Percentiles rank a stretch among this genome's conserved stretches.
phyloP scores from a whole-genome alignment of 2,329 filamentous ascomycete species.

The Fusarium napiforme region DNA sequence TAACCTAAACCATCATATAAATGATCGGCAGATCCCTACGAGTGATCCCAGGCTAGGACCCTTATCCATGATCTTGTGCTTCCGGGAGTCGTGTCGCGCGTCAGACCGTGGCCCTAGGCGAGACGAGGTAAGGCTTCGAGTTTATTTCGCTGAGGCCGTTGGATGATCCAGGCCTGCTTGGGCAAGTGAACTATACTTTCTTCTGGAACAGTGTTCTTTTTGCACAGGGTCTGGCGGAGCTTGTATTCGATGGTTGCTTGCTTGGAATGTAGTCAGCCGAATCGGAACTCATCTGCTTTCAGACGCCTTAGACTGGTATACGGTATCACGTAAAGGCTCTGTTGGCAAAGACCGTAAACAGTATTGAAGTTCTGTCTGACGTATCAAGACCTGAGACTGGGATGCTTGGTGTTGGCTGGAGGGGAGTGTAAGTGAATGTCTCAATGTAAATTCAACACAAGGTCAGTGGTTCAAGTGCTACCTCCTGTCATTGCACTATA shows the following conservation, averaged over 20 bases:
- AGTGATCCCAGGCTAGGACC: not conserved
- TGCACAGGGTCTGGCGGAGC: not conserved
- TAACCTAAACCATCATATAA: not conserved
- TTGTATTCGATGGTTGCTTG: not conserved
- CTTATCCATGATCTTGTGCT: not conserved
- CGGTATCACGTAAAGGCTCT: not conserved
- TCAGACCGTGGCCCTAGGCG: not conserved
- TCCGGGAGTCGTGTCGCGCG: constrained; percentile 1
- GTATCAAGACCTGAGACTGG: not conserved
- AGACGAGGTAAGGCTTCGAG: constrained; percentile 5
- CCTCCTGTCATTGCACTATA: not conserved
- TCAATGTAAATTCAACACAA: not conserved
- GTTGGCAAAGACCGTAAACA: not conserved
- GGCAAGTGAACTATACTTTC: not conserved
- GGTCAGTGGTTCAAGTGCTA: not conserved
- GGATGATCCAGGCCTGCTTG: not conserved
- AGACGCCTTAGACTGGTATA: not conserved
- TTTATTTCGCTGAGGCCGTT: not conserved
- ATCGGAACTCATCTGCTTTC: not conserved
- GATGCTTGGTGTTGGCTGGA: not conserved
- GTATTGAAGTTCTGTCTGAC: not conserved
- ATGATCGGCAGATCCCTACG: not conserved
- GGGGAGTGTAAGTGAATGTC: not conserved
- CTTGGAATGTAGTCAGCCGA: not conserved
- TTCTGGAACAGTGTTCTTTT: not conserved